These are phyloP conservation scores for Teratosphaeria epicoccoides DNA, from an alignment of 2,329 filamentous ascomycete genomes.

Conservation along the genomic window DNA sequence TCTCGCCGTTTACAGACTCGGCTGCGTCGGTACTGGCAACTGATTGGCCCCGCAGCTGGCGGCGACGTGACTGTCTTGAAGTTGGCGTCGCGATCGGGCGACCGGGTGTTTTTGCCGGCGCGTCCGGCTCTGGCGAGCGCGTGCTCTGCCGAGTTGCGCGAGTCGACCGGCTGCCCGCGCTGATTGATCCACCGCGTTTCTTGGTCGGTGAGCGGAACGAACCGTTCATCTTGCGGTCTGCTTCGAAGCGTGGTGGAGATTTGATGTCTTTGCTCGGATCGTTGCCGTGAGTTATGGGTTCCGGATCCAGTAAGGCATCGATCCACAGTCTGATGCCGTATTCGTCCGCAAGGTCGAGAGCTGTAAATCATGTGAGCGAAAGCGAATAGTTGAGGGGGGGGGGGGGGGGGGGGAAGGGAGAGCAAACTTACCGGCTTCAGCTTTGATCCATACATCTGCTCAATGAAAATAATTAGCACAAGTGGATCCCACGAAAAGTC, in stretches of 20 bases:
- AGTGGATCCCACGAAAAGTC: neutral
- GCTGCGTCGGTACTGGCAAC: conserved; percentile 15
- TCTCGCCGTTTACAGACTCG: conserved; percentile 10
- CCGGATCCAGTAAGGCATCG: conserved; percentile 78
- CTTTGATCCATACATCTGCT: conserved; percentile 1
- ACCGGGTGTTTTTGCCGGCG: conserved; percentile 30
- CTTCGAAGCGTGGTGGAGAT: conserved; percentile 66
- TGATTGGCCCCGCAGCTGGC: conserved; percentile 23
- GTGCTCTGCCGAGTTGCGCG: conserved; percentile 43
- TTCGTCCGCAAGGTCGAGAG: conserved; percentile 72
- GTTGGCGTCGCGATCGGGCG: conserved; percentile 43
- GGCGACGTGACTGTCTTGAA: conserved; percentile 38
- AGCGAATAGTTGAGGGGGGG: neutral
- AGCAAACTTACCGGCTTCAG: neutral
- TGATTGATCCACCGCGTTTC: conserved; percentile 3
- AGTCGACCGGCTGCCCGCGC: conserved; percentile 13
- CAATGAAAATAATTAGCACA: neutral
- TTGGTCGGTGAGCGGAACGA: conserved; percentile 17
- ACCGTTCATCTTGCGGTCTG: conserved; percentile 19
- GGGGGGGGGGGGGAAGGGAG: neutral
- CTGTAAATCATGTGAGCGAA: conserved; percentile 36
- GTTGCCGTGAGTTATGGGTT: conserved; percentile 58
- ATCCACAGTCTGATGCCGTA: conserved; percentile 84
- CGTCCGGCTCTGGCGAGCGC: conserved; percentile 50
- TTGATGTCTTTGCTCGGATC: conserved; percentile 57